phyloP scores from a whole-genome alignment of 2,329 filamentous ascomycete genomes.

The Talaromyces islandicus region DNA sequence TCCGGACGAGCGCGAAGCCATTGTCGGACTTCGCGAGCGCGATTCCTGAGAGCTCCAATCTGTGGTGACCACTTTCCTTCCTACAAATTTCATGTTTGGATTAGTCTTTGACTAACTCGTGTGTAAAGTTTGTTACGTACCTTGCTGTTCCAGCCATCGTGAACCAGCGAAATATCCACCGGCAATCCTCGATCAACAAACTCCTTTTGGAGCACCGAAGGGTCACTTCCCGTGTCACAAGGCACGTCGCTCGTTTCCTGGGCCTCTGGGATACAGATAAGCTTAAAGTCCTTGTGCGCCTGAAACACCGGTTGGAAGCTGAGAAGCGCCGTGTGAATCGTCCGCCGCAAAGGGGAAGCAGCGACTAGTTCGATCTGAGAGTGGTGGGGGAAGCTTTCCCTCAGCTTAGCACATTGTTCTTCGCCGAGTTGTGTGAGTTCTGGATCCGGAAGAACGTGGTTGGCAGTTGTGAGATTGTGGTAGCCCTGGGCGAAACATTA shows the following conservation, averaged over 20 bases:
- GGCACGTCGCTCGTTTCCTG: constrained; percentile 72
- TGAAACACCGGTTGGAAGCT: constrained; percentile 57
- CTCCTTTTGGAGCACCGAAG: constrained; percentile 51
- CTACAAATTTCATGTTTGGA: constrained; percentile 14
- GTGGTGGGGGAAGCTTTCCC: constrained; percentile 59
- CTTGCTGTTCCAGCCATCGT: constrained; percentile 69
- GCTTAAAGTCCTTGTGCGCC: constrained; percentile 38
- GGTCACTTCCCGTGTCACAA: constrained; percentile 67
- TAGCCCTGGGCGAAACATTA: constrained; percentile 54
- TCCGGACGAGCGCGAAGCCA: constrained; percentile 50
- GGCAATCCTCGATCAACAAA: constrained; percentile 49
- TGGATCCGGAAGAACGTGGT: constrained; percentile 71
- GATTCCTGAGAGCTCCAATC: constrained; percentile 49
- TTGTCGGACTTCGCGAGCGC: constrained; percentile 56
- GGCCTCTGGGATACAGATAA: constrained; percentile 65
- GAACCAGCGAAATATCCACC: constrained; percentile 60
- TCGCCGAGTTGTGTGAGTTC: constrained; percentile 69
- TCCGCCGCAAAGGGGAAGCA: constrained; percentile 73
- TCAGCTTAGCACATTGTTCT: constrained; percentile 64
- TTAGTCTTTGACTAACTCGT: too few species aligned
- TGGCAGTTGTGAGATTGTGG: constrained; percentile 69
- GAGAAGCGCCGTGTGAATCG: constrained; percentile 69
- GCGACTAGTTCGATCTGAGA: constrained; percentile 62
- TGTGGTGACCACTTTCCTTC: constrained; percentile 41
- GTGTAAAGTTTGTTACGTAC: constrained; percentile 19